Percentiles rank a stretch among this genome's conserved stretches.
Evolutionary conservation across 208 protist genomes (phyloP).

Genomic region (Crithidia acanthocephali): DNA sequence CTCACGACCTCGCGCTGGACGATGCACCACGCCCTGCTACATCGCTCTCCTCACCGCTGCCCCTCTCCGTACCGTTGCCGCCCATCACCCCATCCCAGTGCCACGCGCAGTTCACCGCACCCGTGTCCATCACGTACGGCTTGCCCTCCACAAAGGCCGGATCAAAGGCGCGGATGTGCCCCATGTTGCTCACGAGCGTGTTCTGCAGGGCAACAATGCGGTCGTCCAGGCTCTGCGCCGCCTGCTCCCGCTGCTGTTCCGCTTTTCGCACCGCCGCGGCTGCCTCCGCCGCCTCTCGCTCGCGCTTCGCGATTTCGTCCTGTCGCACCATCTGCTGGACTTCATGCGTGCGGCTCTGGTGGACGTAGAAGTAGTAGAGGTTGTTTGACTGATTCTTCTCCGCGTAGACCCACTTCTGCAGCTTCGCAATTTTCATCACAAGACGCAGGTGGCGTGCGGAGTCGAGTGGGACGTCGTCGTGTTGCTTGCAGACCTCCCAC

Average conservation of each 20-base stretch:
- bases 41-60: neutral
- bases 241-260: conserved; percentile 23
- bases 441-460: conserved; percentile 86
- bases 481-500: conserved; percentile 85
- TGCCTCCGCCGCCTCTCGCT: conserved; percentile 48
- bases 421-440: conserved; percentile 85
- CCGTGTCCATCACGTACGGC: conserved; percentile 71
- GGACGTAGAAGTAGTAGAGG: conserved; percentile 90
- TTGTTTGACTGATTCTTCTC: conserved; percentile 93
- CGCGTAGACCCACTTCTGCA: conserved; percentile 89
- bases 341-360: conserved; percentile 76
- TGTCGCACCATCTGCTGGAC: conserved; percentile 86
- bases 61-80: neutral
- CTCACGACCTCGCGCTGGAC: neutral
- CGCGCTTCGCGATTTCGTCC: conserved; percentile 60
- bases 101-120: conserved; percentile 81
- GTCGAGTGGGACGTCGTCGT: conserved; percentile 89
- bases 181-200: conserved; percentile 65
- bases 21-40: neutral
- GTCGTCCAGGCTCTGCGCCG: conserved; percentile 47
- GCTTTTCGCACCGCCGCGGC: conserved; percentile 12
- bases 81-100: conserved; percentile 42
- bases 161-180: conserved; percentile 71
- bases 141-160: conserved; percentile 53
- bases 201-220: conserved; percentile 70